Base-by-base conservation (phyloP, 768 basidiomycete species). In the Pseudohyphozyma bogoriensis region DNA sequence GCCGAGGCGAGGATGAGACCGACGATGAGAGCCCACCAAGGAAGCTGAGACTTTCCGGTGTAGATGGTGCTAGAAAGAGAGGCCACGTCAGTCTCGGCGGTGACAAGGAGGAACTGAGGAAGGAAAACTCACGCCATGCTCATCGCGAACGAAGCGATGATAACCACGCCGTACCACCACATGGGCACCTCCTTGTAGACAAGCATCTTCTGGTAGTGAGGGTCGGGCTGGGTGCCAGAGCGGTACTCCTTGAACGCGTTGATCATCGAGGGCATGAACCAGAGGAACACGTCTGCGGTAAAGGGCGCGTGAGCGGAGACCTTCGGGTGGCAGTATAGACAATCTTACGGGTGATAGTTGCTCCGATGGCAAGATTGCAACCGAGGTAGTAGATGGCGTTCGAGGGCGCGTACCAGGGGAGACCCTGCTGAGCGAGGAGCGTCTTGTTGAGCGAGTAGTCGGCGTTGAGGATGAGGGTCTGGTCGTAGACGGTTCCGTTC, bases 1-100 rank as follows among this genome's bases (percentile, higher is more conserved):
- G 55, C n/a, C 33, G 35, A 29, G 33, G 57, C 51, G 20, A 64
- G 36, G 49, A 80, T 59, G 2, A 73, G 66, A 0, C 81, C 77
- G 51, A 84, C 72, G 36, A 82, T 70, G 28, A 84, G 67, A 20
- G 60, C 64, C 66, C 66, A 71, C 69, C 69, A 71, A 0, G 70
- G 70, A 3, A 71, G 56, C 18, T 64, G 62, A n/a, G n/a, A n/a
- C n/a, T 24, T 12, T 24, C 33, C 39, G 7, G 32, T 35, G 47
- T 36, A 60, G 52, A 55, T 54, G 18, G 57, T 59, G n/a, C n/a
- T n/a, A n/a, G n/a, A n/a, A n/a, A n/a, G n/a, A n/a, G n/a, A n/a
- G 15, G 65, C 71, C 66, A 65, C n/a, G n/a, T 10, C n/a, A 47
- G n/a, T 15, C 10, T 29, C 29, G 10, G 50, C 49, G 40, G 51